Base-by-base conservation (phyloP, 805 yeast genomes). In the Candida maris region DNA sequence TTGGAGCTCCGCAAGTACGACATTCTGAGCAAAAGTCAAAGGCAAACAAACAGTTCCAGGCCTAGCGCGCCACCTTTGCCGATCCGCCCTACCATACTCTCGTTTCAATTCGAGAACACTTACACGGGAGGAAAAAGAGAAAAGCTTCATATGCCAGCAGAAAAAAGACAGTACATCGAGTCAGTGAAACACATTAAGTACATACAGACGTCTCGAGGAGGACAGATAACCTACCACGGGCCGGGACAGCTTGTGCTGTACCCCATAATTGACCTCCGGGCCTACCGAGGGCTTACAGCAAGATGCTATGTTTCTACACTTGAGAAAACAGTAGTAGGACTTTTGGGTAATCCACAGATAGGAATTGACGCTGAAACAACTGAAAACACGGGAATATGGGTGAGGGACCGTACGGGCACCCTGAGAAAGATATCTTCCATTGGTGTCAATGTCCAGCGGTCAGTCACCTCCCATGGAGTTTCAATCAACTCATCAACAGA, bases 151-250 rank as follows among this genome's bases (percentile, higher is more conserved):
- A 62, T 79, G 0, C 56, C 70, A 1, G 18, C 26, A 1, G 48
- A 47, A 14, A 35, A 42, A 17, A 43, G 41, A 4, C 51, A 42
- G 2, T 46, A 38, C 25, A 50, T 54, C 7, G 61, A 59, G 23
- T 45, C 51, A 10, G 44, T 56, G 19, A 40, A 66, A 27, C 71
- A 71, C n/a, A 81, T 88, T 12, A 69, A 70, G 20, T 85, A 77
- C 52, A 72, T 80, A n/a, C 91, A 85, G 50, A 74, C 93, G 0
- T 78, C 78, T 36, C 68, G 99, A 43, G 99, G 99, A 12, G 99
- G 99, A 0, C 95, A 93, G 56, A 77, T 93, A 1, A 93, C 98
- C 0, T 93, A 85, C 68, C 99, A 93, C 63, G 97, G 97, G 0
- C 84, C 93, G 1, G 98, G 98, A 0, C 99, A 93, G 60, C 56